phyloP scores from a whole-genome alignment of 192 early-diverging fungal species.

The Coemansia sp. region DNA sequence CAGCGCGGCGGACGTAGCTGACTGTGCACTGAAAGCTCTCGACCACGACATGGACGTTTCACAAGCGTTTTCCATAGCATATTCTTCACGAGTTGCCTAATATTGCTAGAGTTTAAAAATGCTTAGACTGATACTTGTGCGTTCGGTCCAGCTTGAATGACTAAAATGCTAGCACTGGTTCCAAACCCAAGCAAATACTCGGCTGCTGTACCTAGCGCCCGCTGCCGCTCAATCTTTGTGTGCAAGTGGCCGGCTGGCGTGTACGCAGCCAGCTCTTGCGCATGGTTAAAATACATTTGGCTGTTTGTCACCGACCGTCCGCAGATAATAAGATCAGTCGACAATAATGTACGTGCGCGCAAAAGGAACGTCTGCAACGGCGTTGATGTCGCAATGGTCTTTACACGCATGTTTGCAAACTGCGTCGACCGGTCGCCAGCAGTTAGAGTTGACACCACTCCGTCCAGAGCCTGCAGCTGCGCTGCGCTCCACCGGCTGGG shows the following conservation, averaged over 20 bases:
- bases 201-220: constrained; percentile 44
- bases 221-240: constrained; percentile 28
- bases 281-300: constrained; percentile 30
- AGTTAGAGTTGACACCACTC: constrained; percentile 3
- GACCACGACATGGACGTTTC: constrained; percentile 40
- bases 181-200: constrained; percentile 49
- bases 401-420: constrained; percentile 37
- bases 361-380: constrained; percentile 45
- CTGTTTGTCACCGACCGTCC: constrained; percentile 34
- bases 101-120: no score
- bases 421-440: constrained; percentile 25
- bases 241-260: constrained; percentile 26
- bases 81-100: constrained; percentile 40
- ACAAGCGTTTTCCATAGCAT: constrained; percentile 38
- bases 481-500: background rate
- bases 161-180: constrained; percentile 50
- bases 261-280: constrained; percentile 16
- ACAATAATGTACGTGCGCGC: constrained; percentile 20
- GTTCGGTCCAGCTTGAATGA: constrained; percentile 40
- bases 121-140: background rate
- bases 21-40: constrained; percentile 40
- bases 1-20: constrained; percentile 25
- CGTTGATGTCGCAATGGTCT: constrained; percentile 40
- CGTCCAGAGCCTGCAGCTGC: background rate
- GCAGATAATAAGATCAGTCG: constrained; percentile 35